phyloP scores from a whole-genome alignment of 192 early-diverging fungal species.

The Kappamyces sp. region DNA sequence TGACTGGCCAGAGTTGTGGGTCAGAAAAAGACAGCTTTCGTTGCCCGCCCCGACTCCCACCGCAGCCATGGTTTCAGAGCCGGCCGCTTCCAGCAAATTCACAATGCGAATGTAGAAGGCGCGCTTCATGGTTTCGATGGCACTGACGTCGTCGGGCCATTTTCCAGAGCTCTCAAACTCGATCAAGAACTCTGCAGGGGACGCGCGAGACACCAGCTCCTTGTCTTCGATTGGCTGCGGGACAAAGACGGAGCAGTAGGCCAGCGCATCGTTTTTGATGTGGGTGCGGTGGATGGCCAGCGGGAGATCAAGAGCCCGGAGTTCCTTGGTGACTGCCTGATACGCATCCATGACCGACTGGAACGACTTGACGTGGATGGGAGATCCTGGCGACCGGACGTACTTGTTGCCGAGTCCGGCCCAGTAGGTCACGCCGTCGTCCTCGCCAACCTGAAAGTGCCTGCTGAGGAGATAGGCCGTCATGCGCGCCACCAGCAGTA shows the following conservation, averaged over 20 bases:
- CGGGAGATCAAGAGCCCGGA: constrained; percentile 63
- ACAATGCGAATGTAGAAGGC: constrained; percentile 80
- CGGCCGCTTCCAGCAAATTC: constrained; percentile 40
- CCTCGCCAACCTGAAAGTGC: constrained; percentile 57
- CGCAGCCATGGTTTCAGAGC: constrained; percentile 44
- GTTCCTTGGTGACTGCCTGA: constrained; percentile 54
- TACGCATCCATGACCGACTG: constrained; percentile 63
- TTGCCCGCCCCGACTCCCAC: constrained; percentile 13
- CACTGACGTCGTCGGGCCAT: constrained; percentile 85
- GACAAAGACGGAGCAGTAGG: constrained; percentile 68
- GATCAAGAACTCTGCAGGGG: constrained; percentile 63
- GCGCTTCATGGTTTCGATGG: constrained; percentile 84
- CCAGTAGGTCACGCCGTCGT: constrained; percentile 45
- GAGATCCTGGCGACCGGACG: constrained; percentile 44
- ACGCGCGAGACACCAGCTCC: constrained; percentile 15
- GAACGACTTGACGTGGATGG: constrained; percentile 42
- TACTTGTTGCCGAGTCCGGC: constrained; percentile 63
- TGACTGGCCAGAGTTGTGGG: constrained; percentile 1
- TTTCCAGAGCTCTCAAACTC: constrained; percentile 76
- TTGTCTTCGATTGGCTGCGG: constrained; percentile 52
- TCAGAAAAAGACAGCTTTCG: constrained; percentile 8
- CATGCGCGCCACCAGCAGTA: constrained; percentile 74
- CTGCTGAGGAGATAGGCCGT: constrained; percentile 66
- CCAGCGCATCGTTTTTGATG: constrained; percentile 55
- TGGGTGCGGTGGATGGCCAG: constrained; percentile 55